Conservation (phyloP, 164 flowering plant genomes). For the Macadamia integrifolia region DNA sequence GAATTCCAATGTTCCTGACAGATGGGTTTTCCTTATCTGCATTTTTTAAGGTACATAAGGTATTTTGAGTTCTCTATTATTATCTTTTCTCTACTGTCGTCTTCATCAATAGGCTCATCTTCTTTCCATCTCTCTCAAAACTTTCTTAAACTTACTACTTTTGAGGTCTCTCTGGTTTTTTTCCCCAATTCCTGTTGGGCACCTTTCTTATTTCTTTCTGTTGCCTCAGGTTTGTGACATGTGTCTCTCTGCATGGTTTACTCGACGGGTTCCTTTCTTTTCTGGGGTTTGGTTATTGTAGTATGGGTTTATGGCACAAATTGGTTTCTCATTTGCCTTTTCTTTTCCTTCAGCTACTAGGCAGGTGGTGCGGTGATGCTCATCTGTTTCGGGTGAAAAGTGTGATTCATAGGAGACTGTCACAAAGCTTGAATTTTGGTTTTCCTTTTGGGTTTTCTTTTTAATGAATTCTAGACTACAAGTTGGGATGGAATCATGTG, state of each 20-base stretch:
- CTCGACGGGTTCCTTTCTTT: neutral
- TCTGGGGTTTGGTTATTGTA: neutral
- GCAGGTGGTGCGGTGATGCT: neutral
- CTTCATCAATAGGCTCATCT: no score
- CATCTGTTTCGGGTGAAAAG: neutral
- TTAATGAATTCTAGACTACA: neutral
- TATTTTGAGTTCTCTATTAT: no score
- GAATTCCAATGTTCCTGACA: neutral
- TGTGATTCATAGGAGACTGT: neutral
- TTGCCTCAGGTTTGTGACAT: neutral
- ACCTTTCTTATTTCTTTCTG: neutral
- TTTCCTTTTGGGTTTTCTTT: neutral
- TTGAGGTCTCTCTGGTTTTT: neutral
- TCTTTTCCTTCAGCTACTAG: conserved; percentile 2
- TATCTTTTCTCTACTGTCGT: no score
- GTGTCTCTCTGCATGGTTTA: no score
- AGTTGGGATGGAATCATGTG: neutral
- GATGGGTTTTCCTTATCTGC: neutral
- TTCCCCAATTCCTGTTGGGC: neutral
- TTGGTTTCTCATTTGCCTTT: no score
- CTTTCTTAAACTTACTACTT: neutral
- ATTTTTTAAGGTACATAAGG: no score
- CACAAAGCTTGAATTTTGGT: neutral
- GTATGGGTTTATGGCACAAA: neutral
- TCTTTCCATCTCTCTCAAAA: neutral